Evolutionary conservation across 371 early-diverging fungal species (phyloP), one percentile per base, ranked within the genome.

Genomic region (Quaeritorhiza haematococci): DNA sequence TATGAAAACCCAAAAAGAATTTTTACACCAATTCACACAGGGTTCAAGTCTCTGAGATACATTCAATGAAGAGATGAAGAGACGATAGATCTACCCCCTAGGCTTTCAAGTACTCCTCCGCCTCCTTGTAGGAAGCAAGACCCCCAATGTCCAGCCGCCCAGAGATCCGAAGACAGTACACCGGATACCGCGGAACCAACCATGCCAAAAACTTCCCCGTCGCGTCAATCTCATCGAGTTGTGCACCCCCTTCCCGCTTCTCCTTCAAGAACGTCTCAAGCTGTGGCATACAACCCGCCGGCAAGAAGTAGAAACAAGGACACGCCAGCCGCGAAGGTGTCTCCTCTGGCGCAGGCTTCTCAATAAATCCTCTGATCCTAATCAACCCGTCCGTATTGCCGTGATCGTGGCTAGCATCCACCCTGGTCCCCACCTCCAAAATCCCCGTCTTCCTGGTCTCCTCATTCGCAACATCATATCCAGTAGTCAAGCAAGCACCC

Each of bases 91-190:
- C n/a, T n/a, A n/a, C n/a, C n/a, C n/a, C n/a, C n/a, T n/a, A n/a
- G n/a, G n/a, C n/a, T n/a, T 38, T 38, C n/a, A 76, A 68, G 54
- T 83, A 84, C 23, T 55, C 59, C 45, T 80, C 71, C 3, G 85
- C 83, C 1, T 78, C 80, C 17, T 79, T 59, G 44, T 73, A 80
- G 6, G 75, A 73, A 2, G 60, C 30, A 21, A 84, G 63, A 13
- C 79, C 82, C 8, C 85, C 85, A 23, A 84, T 82, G 62, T 84
- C 85, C 52, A 84, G 75, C 24, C 85, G 66, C 6, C 85, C 85
- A 6, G 71, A 64, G 23, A 84, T 79, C 3, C 66, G 54, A 33
- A 64, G 64, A 1, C 81, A 73, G 23, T 60, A 67, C 2, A 81
- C 68, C 10, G 65, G 55, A 24, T 61, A 68, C 4, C 76, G 67